Evolutionary conservation across 257 asterid species (phyloP), one percentile per base, ranked within the genome.

Genomic region (Petunia axillaris): DNA sequence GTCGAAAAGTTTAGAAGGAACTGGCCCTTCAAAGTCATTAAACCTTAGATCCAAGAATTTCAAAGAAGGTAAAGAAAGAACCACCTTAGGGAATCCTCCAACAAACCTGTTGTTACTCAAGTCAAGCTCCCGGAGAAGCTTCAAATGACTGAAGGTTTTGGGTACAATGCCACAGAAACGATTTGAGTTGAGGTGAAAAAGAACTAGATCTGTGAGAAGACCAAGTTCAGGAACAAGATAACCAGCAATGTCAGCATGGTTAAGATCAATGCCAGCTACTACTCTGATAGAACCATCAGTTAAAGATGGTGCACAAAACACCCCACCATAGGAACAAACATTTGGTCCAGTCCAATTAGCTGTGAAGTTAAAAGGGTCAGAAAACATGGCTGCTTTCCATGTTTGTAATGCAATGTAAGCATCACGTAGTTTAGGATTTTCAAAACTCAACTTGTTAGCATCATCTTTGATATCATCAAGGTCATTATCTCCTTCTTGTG

Each of bases 231-330:
- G 36, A 0, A 95, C 94, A 8, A 92, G 89, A 73, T 84, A 91
- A 1, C 96, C 97, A 53, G 96, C 97, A 50, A 92, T 92, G 60
- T 92, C 97, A 0, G 89, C 97, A 38, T 89, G 90, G 86, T 92
- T 92, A 52, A 92, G 90, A 83, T 92, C 97, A 50, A 92, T 86
- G 53, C 96, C 96, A 16, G 97, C 92, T 0, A 92, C 94, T 2
- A 92, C 97, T 57, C 74, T 75, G 66, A 71, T 58, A 14, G 93
- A 84, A 44, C 84, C 48, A 82, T 92, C 86, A 0, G 76, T 41
- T 39, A 84, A 88, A 3, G 91, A 83, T 1, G 86, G 79, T 7
- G 92, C 84, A 60, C 97, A 92, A 67, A 75, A 91, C 1, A 92
- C 90, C 5, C 96, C 96, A 0, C 54, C 81, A 65, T 92, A 92